Conservation (phyloP, 2,329 filamentous ascomycete species). For the Xylaria sp. region DNA sequence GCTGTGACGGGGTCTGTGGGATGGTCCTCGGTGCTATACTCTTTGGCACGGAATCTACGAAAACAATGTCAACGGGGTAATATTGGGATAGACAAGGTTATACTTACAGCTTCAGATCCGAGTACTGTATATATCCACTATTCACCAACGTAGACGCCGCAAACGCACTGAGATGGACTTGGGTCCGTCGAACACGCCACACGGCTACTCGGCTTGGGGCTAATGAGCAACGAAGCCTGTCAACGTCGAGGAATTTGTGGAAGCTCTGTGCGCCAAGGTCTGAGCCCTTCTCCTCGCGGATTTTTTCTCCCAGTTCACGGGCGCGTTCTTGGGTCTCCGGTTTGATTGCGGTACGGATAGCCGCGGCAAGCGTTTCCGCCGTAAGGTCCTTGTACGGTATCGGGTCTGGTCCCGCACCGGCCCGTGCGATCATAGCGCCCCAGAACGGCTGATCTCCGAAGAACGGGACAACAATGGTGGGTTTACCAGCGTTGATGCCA, state of each 20-base stretch:
- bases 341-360: slow-evolving; percentile 63
- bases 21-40: slow-evolving; percentile 78
- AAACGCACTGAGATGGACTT: slow-evolving; percentile 70
- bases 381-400: slow-evolving; percentile 71
- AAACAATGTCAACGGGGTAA: slow-evolving; percentile 13
- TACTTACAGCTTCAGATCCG: slow-evolving; percentile 73
- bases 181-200: slow-evolving; percentile 72
- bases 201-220: slow-evolving; percentile 70
- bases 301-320: slow-evolving; percentile 62
- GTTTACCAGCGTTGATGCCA: slow-evolving; percentile 78
- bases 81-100: too few species aligned
- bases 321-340: slow-evolving; percentile 62
- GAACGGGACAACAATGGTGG: slow-evolving; percentile 83
- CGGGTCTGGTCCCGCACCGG: slow-evolving; percentile 72
- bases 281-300: slow-evolving; percentile 67
- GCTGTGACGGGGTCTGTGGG: slow-evolving; percentile 80
- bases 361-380: slow-evolving; percentile 64
- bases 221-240: slow-evolving; percentile 70
- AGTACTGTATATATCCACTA: slow-evolving; percentile 65
- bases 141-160: slow-evolving; percentile 71
- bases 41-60: slow-evolving; percentile 52
- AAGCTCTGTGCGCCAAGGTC: slow-evolving; percentile 69
- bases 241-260: slow-evolving; percentile 68
- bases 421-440: slow-evolving; percentile 74
- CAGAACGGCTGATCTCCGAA: slow-evolving; percentile 86